Evolutionary conservation across 2,329 filamentous ascomycete genomes (phyloP), one percentile per base, ranked within the genome.

Genomic region (Paraconiothyrium sp.): DNA sequence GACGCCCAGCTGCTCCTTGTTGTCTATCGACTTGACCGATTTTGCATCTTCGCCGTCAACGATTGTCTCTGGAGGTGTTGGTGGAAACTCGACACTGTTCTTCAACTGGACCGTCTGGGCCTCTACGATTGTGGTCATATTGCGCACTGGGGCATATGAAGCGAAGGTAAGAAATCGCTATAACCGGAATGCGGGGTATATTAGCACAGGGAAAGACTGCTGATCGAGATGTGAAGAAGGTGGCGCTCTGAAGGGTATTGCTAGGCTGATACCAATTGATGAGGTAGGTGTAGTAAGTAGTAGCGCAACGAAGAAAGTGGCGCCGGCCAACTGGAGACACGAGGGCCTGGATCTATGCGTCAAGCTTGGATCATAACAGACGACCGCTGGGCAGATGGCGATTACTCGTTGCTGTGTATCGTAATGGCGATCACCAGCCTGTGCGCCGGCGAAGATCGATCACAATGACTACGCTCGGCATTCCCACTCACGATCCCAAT

Each of bases 1-100:
- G 61, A 92, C 88, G 13, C 73, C 66, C 22, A 65, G 56, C 16
- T 54, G 43, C 4, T 67, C 64, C 22, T 67, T 66, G 13, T 61
- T 50, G 22, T 61, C 51, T 44, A 57, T 24, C 20, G 57, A 63
- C 48, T 67, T 69, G 2, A 57, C 22, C 9, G 57, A 62, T 49
- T 66, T 71, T 2, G 34, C 34, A 47, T 68, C 63, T 43, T 76
- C 76, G 44, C 75, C 72, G n/a, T 75, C 74, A 39, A 74, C 58
- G 2, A 78, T 69, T 1, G 75, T 77, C 55, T 77, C 76, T 37
- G 75, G 75, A 24, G 76, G 76, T 54, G 76, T 73, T 35, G 76
- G 76, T 41, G 76, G 76, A n/a, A 77, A 50, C 51, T 35, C 46
- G 22, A 54, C 37, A 4, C 51, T 47, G 30, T 59, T 58, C 24